Evolutionary conservation across 2,329 filamentous ascomycete genomes (phyloP), one percentile per base, ranked within the genome.

Genomic region (Paecilomyces formosus): DNA sequence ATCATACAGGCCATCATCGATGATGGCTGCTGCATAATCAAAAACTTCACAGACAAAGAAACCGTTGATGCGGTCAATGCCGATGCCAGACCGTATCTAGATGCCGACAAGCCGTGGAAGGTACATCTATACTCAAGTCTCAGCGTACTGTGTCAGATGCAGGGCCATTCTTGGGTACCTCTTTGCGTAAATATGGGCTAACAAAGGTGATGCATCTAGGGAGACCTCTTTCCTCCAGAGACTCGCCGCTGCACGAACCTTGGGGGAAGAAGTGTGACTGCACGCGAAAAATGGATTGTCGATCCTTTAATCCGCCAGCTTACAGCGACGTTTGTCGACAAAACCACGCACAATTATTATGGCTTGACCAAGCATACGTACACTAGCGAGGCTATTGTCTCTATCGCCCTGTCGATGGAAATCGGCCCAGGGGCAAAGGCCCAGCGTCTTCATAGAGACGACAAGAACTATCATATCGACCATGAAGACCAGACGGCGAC

Each of bases 341-440:
- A 68, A 53, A 68, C 66, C 5, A 69, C 67, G 0, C 58, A 62
- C 24, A 68, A 68, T 54, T 69, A 60, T 49, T 69, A 69, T 56
- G 66, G 65, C 7, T 62, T 64, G 49, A 67, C 62, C 9, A 66
- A 65, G 39, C 66, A 68, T 50, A 67, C 65, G 22, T 66, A 68
- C 33, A 68, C 66, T 8, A 68, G 63, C 55, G 58, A 64, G 18
- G 64, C 67, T 5, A 62, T 67, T 18, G 58, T 63, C 54, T 66
- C 66, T 4, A 67, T 63, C 9, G 64, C 62, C 0, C 56, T 68
- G 60, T 65, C 65, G 7, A 45, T 45, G 39, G 39, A 45, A 45
- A 45, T 78, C 22, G 71, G 74, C 35, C 76, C 76, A 0, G 76
- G 76, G 0, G 74, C 72, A 13, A 69, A 64, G 39, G 72, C 74